A percentile compares a stretch with the other conserved stretches of the same genome.
Evolutionary conservation across 306 rosid genomes (phyloP).

Genomic region (Comarum palustre): DNA sequence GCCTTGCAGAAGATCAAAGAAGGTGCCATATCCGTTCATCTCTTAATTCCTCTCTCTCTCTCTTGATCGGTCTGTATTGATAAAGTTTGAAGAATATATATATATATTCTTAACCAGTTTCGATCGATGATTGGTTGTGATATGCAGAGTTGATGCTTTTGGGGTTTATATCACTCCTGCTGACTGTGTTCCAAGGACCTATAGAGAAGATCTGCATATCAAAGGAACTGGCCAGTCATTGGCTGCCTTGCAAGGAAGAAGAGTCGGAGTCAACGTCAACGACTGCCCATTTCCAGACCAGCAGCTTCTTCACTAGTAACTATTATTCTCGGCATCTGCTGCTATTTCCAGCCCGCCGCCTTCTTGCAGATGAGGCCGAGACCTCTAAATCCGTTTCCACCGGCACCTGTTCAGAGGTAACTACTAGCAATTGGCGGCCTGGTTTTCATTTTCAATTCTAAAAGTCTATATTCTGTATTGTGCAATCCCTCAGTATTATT

Average conservation of each 20-base stretch:
- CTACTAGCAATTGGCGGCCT: background rate
- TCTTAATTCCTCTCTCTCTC: background rate
- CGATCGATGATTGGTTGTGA: too few species aligned
- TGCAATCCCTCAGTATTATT: too few species aligned
- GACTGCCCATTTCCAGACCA: slow-evolving; percentile 26
- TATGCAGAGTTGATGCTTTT: slow-evolving; percentile 37
- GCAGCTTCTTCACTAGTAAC: background rate
- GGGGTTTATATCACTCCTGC: slow-evolving; percentile 38
- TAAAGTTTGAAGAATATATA: too few species aligned
- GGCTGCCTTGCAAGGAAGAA: slow-evolving; percentile 42
- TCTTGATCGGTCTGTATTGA: too few species aligned
- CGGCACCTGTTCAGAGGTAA: slow-evolving; percentile 8
- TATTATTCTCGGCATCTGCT: slow-evolving; percentile 7
- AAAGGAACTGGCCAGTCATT: slow-evolving; percentile 18
- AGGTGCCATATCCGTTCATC: too few species aligned
- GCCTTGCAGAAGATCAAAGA: slow-evolving; percentile 43
- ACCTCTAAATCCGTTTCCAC: slow-evolving; percentile 1
- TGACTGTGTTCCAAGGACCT: slow-evolving; percentile 28
- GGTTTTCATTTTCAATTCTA: background rate
- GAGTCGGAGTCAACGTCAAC: background rate
- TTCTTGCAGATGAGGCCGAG: slow-evolving; percentile 25
- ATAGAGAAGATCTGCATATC: slow-evolving; percentile 29
- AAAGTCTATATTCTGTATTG: too few species aligned
- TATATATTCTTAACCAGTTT: too few species aligned
- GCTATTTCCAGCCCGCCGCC: slow-evolving; percentile 14